These are phyloP conservation scores for Colletotrichum higginsianum DNA, from an alignment of 2,329 filamentous ascomycete species.

Conservation along the genomic window DNA sequence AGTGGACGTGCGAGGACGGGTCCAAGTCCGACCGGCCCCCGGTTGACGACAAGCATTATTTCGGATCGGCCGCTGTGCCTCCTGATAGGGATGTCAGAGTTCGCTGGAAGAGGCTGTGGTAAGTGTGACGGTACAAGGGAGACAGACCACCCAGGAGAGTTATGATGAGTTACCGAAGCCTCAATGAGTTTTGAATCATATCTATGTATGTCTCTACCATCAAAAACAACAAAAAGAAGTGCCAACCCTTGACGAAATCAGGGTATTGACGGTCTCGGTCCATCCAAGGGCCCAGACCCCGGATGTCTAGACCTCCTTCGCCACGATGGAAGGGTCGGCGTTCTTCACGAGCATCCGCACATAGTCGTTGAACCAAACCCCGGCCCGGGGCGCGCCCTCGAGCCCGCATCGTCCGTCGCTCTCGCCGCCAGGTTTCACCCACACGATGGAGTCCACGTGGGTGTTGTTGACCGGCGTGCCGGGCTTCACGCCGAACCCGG, in stretches of 20 bases:
- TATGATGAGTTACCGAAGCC: too few species aligned
- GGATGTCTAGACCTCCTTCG: not conserved
- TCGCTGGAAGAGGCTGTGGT: conserved; percentile 34
- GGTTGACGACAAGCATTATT: conserved; percentile 31
- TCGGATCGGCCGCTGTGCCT: conserved; percentile 36
- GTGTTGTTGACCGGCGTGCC: conserved; percentile 54
- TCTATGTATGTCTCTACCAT: not conserved
- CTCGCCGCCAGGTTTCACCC: conserved; percentile 63
- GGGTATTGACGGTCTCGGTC: too few species aligned
- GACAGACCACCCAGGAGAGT: too few species aligned
- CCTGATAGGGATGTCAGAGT: conserved; percentile 39
- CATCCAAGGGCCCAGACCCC: not conserved
- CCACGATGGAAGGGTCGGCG: conserved; percentile 47
- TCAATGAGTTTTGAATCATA: not conserved
- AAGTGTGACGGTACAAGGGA: not conserved
- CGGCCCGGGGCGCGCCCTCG: conserved; percentile 55
- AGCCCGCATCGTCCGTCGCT: conserved; percentile 58
- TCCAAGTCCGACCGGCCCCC: conserved; percentile 22
- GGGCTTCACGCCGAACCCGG: conserved; percentile 57
- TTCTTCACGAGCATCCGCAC: conserved; percentile 58
- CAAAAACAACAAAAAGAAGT: not conserved
- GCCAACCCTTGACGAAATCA: not conserved
- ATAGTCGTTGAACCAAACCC: conserved; percentile 60
- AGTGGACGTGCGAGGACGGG: conserved; percentile 35
- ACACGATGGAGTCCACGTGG: conserved; percentile 59